Evolutionary conservation across 2,329 filamentous ascomycete genomes (phyloP).

Genomic region (Coniochaeta pulveracea): DNA sequence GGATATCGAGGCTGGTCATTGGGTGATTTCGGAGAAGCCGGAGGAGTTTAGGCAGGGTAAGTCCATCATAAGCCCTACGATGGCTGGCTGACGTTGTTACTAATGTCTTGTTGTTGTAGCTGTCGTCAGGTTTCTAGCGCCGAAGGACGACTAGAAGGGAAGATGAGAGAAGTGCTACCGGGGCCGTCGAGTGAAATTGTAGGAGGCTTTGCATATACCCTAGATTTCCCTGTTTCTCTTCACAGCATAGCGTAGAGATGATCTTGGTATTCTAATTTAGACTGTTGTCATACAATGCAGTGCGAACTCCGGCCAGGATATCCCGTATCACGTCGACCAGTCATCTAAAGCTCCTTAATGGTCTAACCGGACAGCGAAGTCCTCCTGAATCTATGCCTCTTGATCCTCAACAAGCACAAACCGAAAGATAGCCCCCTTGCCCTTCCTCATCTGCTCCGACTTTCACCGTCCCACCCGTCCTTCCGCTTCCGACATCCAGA

Average conservation of each 20-base stretch:
- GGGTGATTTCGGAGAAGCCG: constrained; percentile 83
- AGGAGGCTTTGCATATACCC: no score
- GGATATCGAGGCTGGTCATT: constrained; percentile 73
- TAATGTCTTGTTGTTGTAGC: constrained; percentile 10
- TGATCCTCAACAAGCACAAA: constrained; percentile 14
- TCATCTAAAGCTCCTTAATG: no score
- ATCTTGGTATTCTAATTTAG: no score
- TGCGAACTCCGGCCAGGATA: no score
- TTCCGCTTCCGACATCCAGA: constrained; percentile 9
- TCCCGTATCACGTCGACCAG: no score
- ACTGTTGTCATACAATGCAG: no score
- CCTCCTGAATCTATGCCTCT: not conserved
- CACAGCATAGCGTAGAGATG: no score
- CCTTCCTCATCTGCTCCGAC: constrained; percentile 13
- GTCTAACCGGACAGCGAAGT: not conserved
- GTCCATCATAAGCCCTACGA: constrained; percentile 14
- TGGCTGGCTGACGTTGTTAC: no score
- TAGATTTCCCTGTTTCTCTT: no score
- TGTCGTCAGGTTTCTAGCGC: constrained; percentile 21
- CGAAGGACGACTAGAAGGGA: constrained; percentile 14
- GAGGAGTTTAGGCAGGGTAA: constrained; percentile 65
- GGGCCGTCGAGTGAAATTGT: no score
- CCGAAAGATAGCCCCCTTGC: constrained; percentile 7
- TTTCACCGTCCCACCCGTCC: constrained; percentile 16
- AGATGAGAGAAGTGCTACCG: no score